Percentiles rank a stretch among this genome's conserved stretches.
Evolutionary conservation across 805 yeast species (phyloP).

Genomic region (Metschnikowia dekortorum): DNA sequence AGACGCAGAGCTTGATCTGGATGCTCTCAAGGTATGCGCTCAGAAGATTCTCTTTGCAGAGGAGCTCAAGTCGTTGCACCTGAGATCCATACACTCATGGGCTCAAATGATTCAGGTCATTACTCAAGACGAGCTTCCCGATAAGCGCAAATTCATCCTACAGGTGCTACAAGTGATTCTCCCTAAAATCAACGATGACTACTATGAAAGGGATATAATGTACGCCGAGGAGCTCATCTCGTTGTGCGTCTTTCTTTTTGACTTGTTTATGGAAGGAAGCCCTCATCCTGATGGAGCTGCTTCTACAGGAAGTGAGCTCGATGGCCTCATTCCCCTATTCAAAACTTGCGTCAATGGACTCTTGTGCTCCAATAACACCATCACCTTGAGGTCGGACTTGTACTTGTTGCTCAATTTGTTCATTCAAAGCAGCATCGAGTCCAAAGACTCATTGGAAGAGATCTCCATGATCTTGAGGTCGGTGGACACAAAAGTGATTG

Average conservation of each 20-base stretch:
- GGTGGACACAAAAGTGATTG: slow-evolving; percentile 56
- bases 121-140: slow-evolving; percentile 49
- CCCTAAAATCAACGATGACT: slow-evolving; percentile 67
- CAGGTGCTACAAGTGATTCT: slow-evolving; percentile 72
- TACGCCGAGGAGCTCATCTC: slow-evolving; percentile 78
- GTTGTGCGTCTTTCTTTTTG: slow-evolving; percentile 65
- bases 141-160: slow-evolving; percentile 53
- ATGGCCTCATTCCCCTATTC: slow-evolving; percentile 62
- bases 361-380: slow-evolving; percentile 61
- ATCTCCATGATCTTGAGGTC: slow-evolving; percentile 53
- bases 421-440: slow-evolving; percentile 46
- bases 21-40: slow-evolving; percentile 33
- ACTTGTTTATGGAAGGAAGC: slow-evolving; percentile 47
- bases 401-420: slow-evolving; percentile 70
- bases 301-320: slow-evolving; percentile 18
- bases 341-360: slow-evolving; percentile 73
- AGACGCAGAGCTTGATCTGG: slow-evolving; percentile 24
- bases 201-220: slow-evolving; percentile 57
- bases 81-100: slow-evolving; percentile 76
- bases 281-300: background rate
- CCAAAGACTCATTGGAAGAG: slow-evolving; percentile 41
- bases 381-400: slow-evolving; percentile 69
- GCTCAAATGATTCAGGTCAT: slow-evolving; percentile 70
- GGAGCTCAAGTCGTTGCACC: slow-evolving; percentile 49
- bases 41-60: slow-evolving; percentile 44